Base-by-base conservation (phyloP, 352 stramenopile genomes). In the Plasmopara muralis region DNA sequence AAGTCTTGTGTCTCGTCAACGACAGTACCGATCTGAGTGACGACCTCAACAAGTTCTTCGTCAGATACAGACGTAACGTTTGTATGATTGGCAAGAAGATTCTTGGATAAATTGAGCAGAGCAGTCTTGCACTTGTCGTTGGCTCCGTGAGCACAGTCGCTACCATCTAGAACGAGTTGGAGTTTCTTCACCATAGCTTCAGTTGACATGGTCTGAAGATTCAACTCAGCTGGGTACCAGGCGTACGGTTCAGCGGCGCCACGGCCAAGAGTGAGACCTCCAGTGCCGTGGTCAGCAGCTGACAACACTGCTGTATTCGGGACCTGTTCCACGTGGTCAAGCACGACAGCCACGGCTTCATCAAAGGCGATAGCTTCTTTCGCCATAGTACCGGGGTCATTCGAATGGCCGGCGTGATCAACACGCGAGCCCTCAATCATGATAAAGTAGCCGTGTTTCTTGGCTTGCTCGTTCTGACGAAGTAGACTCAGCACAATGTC, bases 401-500 rank as follows among this genome's bases (percentile, higher is more conserved):
- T 85, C 14, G 69, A 77, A 62, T 87, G 77, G 6, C 72, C 73
- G 0, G 77, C 77, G 54, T 84, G 74, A 50, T 87, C 77, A 4
- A 87, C 70, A 33, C 77, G 74, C n/a, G 77, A 87, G 7, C 77
- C 73, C 52, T 87, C 77, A 16, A 87, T 85, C 73, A 87, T 82
- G 37, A 87, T 43, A 41, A 87, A 87, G 68, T 81, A 87, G 39
- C 77, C 77, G 53, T 87, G 63, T 59, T 87, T 85, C 59, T 83
- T 77, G 15, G 77, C 77, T 41, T 67, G 64, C n/a, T 68, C 69
- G 54, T 87, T 87, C 64, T 76, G 83, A 57, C 82, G 82, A 35
- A 87, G 55, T 40, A 85, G 62, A 53, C 54, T 61, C 5, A 87
- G 50, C 25, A 85, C 67, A 47, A 70, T 65, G 40, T 87, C 72